phyloP scores from a whole-genome alignment of 495 filamentous ascomycete genomes.

The Collariella sp. region DNA sequence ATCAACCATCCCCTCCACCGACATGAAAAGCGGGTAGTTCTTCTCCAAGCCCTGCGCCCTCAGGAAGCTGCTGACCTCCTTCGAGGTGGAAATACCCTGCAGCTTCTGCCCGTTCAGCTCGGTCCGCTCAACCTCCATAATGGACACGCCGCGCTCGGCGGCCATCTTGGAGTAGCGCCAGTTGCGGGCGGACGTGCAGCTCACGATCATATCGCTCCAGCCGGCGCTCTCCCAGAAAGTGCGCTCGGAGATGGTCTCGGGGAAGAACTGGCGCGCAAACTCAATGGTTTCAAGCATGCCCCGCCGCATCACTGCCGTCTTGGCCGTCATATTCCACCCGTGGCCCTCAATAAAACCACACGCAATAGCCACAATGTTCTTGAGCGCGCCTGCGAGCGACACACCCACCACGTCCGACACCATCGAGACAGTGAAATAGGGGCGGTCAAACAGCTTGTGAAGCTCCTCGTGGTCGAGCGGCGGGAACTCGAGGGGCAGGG shows the following conservation, averaged over 20 bases:
- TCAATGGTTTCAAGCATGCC: constrained; percentile 91
- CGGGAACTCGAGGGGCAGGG: constrained; percentile 71
- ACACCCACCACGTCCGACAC: constrained; percentile 91
- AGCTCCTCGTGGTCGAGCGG: constrained; percentile 70
- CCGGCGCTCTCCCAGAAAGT: constrained; percentile 96
- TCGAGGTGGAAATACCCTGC: constrained; percentile 85
- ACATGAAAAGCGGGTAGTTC: constrained; percentile 87
- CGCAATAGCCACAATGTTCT: constrained; percentile 93
- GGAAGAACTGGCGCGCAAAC: constrained; percentile 90
- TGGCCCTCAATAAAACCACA: constrained; percentile 93
- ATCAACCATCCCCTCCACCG: constrained; percentile 61
- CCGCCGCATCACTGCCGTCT: constrained; percentile 93
- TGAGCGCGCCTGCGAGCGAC: constrained; percentile 88
- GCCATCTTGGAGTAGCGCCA: constrained; percentile 88
- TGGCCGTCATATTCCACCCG: constrained; percentile 97
- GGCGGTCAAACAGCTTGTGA: constrained; percentile 83
- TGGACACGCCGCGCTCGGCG: constrained; percentile 64
- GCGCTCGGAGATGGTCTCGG: constrained; percentile 60
- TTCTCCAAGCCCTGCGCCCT: constrained; percentile 64
- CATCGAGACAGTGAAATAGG: constrained; percentile 94
- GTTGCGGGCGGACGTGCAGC: constrained; percentile 84
- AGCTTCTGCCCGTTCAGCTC: constrained; percentile 97
- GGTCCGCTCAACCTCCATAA: constrained; percentile 77
- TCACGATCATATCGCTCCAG: constrained; percentile 93
- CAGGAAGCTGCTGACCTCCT: constrained; percentile 83